A percentile compares a stretch with the other conserved stretches of the same genome.
Conservation (phyloP, 768 basidiomycete genomes). For the Termitomyces sp. region DNA sequence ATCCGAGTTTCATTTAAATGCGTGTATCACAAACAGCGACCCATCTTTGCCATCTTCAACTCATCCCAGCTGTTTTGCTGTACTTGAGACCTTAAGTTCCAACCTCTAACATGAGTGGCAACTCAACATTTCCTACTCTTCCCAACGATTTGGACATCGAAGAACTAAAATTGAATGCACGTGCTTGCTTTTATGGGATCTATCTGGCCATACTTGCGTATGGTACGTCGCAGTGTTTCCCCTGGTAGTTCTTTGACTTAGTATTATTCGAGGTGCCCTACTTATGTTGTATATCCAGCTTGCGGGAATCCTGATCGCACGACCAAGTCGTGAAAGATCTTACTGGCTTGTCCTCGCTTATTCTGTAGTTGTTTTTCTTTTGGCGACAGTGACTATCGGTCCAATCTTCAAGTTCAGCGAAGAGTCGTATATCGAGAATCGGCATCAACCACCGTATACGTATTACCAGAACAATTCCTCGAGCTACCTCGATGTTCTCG, state of each 20-base stretch:
- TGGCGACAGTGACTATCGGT: constrained; percentile 24
- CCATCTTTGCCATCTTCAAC: neutral
- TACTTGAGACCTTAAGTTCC: neutral
- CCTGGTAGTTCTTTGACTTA: neutral
- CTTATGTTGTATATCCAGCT: constrained; percentile 35
- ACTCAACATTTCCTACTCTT: neutral
- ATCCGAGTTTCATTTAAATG: neutral
- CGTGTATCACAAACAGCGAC: neutral
- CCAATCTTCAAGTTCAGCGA: constrained; percentile 27
- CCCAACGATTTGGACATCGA: neutral
- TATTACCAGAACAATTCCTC: constrained; percentile 13
- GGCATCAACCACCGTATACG: constrained; percentile 10
- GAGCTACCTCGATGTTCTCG: constrained; percentile 24
- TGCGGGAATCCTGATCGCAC: constrained; percentile 24
- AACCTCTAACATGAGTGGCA: neutral
- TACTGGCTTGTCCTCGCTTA: constrained; percentile 31
- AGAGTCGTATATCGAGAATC: constrained; percentile 21
- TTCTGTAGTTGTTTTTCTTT: constrained; percentile 23
- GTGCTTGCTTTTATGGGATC: constrained; percentile 28
- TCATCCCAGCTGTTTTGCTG: neutral
- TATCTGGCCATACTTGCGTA: constrained; percentile 27
- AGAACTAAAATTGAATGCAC: constrained; percentile 7
- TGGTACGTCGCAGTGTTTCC: constrained; percentile 17
- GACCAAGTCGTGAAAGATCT: constrained; percentile 26
- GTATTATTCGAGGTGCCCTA: constrained; percentile 24